Evolutionary conservation across 169 alveolate species (phyloP).

Genomic region (Blepharisma undulans): DNA sequence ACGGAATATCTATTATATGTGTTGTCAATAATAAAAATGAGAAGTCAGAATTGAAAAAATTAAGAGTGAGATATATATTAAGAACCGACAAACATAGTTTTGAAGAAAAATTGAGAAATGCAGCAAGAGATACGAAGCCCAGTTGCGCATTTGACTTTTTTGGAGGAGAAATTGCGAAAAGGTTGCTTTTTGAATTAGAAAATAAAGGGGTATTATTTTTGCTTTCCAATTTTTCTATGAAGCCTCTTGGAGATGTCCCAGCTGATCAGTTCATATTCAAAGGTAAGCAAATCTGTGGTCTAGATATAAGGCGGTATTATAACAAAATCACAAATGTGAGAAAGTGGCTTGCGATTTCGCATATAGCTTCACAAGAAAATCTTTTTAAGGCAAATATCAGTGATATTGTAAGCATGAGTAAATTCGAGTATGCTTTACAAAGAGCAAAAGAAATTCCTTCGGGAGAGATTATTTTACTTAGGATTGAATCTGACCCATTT

Average conservation of each 20-base stretch:
- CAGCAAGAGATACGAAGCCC: not conserved
- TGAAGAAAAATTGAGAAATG: not conserved
- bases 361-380: not conserved
- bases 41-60: not conserved
- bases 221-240: not conserved
- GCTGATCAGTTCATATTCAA: not conserved
- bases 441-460: not conserved
- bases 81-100: not conserved
- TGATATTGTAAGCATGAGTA: not conserved
- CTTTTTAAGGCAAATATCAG: not conserved
- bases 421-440: not conserved
- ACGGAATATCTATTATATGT: not conserved
- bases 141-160: not conserved
- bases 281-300: not conserved
- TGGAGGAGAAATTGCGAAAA: not conserved
- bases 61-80: not conserved
- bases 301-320: not conserved
- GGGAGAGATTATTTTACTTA: not conserved
- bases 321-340: not conserved
- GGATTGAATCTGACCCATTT: not conserved
- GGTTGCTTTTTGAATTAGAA: not conserved
- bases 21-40: not conserved
- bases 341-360: not conserved
- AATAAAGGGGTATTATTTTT: not conserved
- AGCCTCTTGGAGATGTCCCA: not conserved